Evolutionary conservation across 257 asterid species (phyloP), one percentile per base, ranked within the genome.

Genomic region (Fraxinus pennsylvanica): DNA sequence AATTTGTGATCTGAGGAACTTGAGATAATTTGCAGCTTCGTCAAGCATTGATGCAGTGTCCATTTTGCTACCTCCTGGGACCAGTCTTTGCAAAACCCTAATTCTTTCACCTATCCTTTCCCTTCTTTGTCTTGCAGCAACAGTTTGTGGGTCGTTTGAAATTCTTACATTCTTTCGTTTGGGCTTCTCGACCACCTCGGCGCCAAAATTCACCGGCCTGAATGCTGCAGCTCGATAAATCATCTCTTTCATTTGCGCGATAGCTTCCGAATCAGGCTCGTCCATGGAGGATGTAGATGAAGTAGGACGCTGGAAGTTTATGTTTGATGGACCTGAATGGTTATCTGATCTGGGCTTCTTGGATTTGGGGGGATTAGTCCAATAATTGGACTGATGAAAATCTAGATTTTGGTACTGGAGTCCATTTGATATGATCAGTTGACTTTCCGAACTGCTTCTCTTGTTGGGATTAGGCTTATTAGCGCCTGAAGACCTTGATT

Each of bases 31-130:
- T 3, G 99, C 99, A 17, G 99, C 99, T 35, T 96, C 99, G 36
- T 93, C 99, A 3, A 96, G 97, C 99, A 96, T 96, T 19, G 99
- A 93, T 25, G 99, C 99, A 0, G 98, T 96, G 78, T 96, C 99
- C 98, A 96, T 91, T 39, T 96, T 96, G 76, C 87, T 93, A 0
- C 99, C 99, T 0, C 99, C 99, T 0, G 99, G 99, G 1, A 96
- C 99, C 71, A 96, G 75, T 52, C 82, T 85, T 80, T 96, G 98
- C 85, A 96, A 85, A 83, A 88, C 97, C 92, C 98, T 92, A 78
- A 96, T 92, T 65, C 90, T 90, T 74, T 96, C 98, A 21, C 99
- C 92, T 14, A 96, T 96, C 9, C 91, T 96, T 82, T 96, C 99
- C 43, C 99, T 90, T 87, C 99, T 76, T 82, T 92, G 97, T 82